These are phyloP conservation scores for Hygrophorus russula DNA, from an alignment of 768 basidiomycete genomes.

Conservation along the genomic window DNA sequence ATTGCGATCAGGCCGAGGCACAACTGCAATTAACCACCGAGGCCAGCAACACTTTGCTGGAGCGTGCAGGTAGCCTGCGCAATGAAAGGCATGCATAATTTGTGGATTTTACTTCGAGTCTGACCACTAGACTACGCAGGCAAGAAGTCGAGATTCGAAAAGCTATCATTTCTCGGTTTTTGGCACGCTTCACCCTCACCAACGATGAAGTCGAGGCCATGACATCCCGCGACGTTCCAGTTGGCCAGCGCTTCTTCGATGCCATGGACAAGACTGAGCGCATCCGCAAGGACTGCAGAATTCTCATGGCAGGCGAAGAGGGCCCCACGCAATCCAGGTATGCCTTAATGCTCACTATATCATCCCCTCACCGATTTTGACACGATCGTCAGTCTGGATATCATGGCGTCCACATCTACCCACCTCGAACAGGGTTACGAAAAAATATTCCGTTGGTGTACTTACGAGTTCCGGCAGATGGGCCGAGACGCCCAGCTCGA, in stretches of 20 bases:
- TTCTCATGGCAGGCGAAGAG: slow-evolving; percentile 79
- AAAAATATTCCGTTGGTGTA: slow-evolving; percentile 79
- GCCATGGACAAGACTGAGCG: slow-evolving; percentile 80
- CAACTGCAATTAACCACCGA: slow-evolving; percentile 67
- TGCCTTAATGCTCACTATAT: slow-evolving; percentile 8
- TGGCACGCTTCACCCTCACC: slow-evolving; percentile 75
- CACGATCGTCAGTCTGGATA: slow-evolving; percentile 53
- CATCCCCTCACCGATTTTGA: background rate
- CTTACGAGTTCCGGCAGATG: slow-evolving; percentile 74
- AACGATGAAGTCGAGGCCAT: slow-evolving; percentile 65
- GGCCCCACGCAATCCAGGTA: slow-evolving; percentile 72
- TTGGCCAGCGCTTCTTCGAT: slow-evolving; percentile 65
- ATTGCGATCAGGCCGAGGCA: slow-evolving; percentile 75
- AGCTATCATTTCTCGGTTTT: slow-evolving; percentile 68
- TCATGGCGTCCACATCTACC: slow-evolving; percentile 72
- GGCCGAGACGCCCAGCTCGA: slow-evolving; percentile 68
- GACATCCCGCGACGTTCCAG: slow-evolving; percentile 65
- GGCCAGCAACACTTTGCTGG: slow-evolving; percentile 68
- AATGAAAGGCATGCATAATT: slow-evolving; percentile 48
- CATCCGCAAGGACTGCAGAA: slow-evolving; percentile 76
- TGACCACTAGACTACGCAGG: slow-evolving; percentile 22
- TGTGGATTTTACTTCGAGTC: background rate
- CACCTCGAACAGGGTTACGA: slow-evolving; percentile 85
- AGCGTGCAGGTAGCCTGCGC: slow-evolving; percentile 68
- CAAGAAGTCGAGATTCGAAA: slow-evolving; percentile 60